Evolutionary conservation across 148 eudicot genomes (phyloP).

Genomic region (Rhododendron vialii): DNA sequence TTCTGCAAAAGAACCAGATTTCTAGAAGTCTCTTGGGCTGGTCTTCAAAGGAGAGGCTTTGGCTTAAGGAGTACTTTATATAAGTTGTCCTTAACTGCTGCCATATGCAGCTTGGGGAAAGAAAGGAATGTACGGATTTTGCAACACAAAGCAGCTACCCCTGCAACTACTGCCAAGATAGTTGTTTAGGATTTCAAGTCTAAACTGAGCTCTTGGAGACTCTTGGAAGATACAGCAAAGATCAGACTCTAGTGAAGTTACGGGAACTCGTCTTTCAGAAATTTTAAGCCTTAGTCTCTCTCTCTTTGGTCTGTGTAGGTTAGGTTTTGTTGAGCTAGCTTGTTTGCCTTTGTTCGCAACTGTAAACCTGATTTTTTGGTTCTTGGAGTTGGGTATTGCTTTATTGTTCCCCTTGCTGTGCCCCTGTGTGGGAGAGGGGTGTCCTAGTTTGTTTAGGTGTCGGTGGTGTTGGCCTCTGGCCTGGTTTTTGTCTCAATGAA

Average conservation of each 20-base stretch:
- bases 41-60: too few relatives aligned
- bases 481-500: background rate
- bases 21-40: too few relatives aligned
- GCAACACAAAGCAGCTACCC: background rate
- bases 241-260: background rate
- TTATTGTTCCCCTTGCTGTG: background rate
- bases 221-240: background rate
- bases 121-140: background rate
- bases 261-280: background rate
- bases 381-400: background rate
- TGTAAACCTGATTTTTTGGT: background rate
- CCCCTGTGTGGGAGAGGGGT: background rate
- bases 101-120: too few relatives aligned
- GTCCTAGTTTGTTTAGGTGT: background rate
- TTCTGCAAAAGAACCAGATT: too few relatives aligned
- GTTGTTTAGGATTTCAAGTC: background rate
- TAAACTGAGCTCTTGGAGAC: background rate
- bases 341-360: background rate
- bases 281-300: background rate
- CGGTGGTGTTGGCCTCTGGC: background rate
- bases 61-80: too few relatives aligned
- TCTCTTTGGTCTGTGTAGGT: background rate
- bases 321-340: background rate
- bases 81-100: too few relatives aligned
- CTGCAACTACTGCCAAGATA: background rate